phyloP scores from a whole-genome alignment of 257 asterid genomes.

The Penstemon eatonii region DNA sequence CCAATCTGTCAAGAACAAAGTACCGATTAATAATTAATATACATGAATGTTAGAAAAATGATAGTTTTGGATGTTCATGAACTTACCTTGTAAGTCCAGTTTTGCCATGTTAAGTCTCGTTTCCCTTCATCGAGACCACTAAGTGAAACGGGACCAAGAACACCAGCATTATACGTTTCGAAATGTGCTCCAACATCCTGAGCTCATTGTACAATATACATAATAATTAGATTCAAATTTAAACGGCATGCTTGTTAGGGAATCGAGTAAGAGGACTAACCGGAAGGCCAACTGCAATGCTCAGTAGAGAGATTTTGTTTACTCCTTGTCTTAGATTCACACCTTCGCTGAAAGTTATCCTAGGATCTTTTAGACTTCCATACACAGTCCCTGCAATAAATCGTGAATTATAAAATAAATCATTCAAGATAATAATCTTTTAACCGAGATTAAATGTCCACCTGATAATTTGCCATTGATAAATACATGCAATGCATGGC shows the following conservation, averaged over 20 bases:
- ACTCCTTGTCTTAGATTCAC: slow-evolving; percentile 86
- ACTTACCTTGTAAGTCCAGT: slow-evolving; percentile 90
- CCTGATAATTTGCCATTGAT: slow-evolving; percentile 87
- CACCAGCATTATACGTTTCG: slow-evolving; percentile 96
- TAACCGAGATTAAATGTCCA: slow-evolving; percentile 20
- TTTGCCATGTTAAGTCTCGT: slow-evolving; percentile 95
- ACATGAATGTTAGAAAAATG: slow-evolving; percentile 3
- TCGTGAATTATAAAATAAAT: not conserved
- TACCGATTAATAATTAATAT: not conserved
- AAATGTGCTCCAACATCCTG: slow-evolving; percentile 97
- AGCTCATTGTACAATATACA: not conserved
- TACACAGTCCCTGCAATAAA: slow-evolving; percentile 76
- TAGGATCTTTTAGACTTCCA: slow-evolving; percentile 88
- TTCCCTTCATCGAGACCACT: slow-evolving; percentile 87
- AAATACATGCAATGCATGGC: slow-evolving; percentile 97
- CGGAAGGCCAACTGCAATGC: slow-evolving; percentile 99
- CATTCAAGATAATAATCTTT: too few species aligned
- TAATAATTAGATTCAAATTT: not conserved
- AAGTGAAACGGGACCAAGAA: slow-evolving; percentile 97
- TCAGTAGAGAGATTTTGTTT: slow-evolving; percentile 81
- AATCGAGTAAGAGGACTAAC: slow-evolving; percentile 47
- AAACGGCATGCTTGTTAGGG: not conserved
- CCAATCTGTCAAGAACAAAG: slow-evolving; percentile 60
- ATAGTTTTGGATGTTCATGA: not conserved
- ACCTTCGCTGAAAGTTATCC: slow-evolving; percentile 67